Evolutionary conservation across 192 early-diverging fungal genomes (phyloP), one percentile per base, ranked within the genome.

Genomic region (Rhizophlyctis rosea): DNA sequence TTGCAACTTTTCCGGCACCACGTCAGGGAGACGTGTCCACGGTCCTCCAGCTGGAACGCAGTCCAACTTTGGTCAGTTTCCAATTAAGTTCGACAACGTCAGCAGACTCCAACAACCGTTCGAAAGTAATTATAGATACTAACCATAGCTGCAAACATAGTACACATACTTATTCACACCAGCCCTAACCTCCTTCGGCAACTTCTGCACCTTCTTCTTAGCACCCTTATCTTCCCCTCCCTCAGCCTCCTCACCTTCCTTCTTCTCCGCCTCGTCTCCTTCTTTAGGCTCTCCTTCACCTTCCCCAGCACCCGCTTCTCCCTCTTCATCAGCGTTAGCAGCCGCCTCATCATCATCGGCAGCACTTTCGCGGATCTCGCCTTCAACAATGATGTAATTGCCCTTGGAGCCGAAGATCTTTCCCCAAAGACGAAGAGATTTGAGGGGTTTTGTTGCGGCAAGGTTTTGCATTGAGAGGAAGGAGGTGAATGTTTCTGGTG

Each of bases 111-210:
- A 21, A 7, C 7, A 11, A 13, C 28, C 9, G 49, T n/a, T 23
- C 11, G 33, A 1, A 66, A 33, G 14, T 23, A 47, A 4, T 4
- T 50, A 65, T 34, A 14, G 47, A 47, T 9, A 72, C 73, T 65
- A 50, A 83, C 81, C 67, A 36, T 70, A 74, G 24, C 54, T 60
- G 62, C 78, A 81, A 13, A 77, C 76, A 60, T 85, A 86, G 63
- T 86, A 86, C 18, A 85, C 73, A 62, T 84, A 86, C 50, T 79
- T 72, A 64, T 86, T 86, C 3, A 82, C 76, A 16, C 83, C 83
- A 0, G 44, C 58, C 21, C 82, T 33, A 11, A 39, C 47, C 62
- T 86, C 83, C 34, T 63, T 71, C 2, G 74, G 57, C 53, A 84
- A 56, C 18, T 68, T 55, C 28, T 51, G 49, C 25, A 71, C 44